Conservation (phyloP, 192 early-diverging fungal genomes). For the Chytriomyces hyalinus region DNA sequence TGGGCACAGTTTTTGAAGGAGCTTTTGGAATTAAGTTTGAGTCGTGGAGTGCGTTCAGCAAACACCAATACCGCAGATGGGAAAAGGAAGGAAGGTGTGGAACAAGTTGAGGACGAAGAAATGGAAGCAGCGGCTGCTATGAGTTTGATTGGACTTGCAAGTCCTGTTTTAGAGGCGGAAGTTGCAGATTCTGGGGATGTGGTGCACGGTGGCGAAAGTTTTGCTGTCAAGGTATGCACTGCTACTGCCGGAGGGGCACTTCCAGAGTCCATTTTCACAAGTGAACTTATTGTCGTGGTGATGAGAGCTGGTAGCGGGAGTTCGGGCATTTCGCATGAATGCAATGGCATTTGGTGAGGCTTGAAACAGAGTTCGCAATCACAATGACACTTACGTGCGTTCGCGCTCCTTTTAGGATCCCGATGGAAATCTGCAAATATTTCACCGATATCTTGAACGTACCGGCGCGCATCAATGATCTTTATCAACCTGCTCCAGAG, state of each 20-base stretch:
- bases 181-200: not conserved
- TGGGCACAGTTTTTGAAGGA: conserved; percentile 17
- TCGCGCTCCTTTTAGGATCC: conserved; percentile 19
- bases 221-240: conserved; percentile 7
- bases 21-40: not conserved
- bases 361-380: not conserved
- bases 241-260: not conserved
- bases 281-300: conserved; percentile 20
- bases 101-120: no score
- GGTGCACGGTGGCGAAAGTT: conserved; percentile 16
- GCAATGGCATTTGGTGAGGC: conserved; percentile 36
- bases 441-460: conserved; percentile 12
- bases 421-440: conserved; percentile 27
- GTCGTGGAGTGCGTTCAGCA: no score
- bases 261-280: not conserved
- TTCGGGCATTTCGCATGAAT: conserved; percentile 19
- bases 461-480: conserved; percentile 16
- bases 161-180: not conserved
- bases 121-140: conserved; percentile 33
- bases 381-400: not conserved
- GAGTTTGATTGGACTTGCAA: conserved; percentile 31
- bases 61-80: not conserved
- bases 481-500: not conserved
- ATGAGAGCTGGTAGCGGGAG: not conserved
- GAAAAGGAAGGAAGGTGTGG: not conserved